Conservation (phyloP, 2,329 filamentous ascomycete species). For the Onygenales sp. region DNA sequence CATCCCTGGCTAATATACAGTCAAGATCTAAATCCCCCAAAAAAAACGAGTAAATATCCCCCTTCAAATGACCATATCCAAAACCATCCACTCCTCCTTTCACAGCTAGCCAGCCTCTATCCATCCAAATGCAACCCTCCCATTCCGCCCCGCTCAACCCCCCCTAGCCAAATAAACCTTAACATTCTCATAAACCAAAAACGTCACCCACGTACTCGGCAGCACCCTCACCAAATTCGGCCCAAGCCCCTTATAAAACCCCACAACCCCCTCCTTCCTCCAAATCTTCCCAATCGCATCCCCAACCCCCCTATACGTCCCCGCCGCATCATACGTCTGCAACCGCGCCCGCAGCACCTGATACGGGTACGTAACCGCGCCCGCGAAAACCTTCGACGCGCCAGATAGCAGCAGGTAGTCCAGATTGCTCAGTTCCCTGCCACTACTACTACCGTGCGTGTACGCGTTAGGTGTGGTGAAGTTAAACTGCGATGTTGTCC, state of each 20-base stretch:
- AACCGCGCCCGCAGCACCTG: constrained; percentile 82
- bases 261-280: constrained; percentile 64
- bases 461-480: constrained; percentile 14
- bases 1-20: too few species aligned
- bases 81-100: not conserved
- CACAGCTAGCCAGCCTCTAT: too few species aligned
- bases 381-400: constrained; percentile 75
- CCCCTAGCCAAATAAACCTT: constrained; percentile 52
- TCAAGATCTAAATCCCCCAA: too few species aligned
- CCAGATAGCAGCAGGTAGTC: constrained; percentile 77
- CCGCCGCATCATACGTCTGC: constrained; percentile 78
- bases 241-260: constrained; percentile 85
- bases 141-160: not conserved
- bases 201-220: constrained; percentile 92
- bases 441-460: constrained; percentile 15
- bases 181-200: constrained; percentile 92
- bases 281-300: constrained; percentile 69
- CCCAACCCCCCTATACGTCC: constrained; percentile 59
- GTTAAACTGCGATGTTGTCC: constrained; percentile 14
- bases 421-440: constrained; percentile 50
- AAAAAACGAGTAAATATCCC: too few species aligned
- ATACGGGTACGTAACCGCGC: constrained; percentile 87
- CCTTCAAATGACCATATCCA: not conserved
- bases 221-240: constrained; percentile 86
- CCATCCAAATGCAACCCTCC: not conserved